These are phyloP conservation scores for Solanum appendiculatum DNA, from an alignment of 257 asterid species.

Conservation along the genomic window DNA sequence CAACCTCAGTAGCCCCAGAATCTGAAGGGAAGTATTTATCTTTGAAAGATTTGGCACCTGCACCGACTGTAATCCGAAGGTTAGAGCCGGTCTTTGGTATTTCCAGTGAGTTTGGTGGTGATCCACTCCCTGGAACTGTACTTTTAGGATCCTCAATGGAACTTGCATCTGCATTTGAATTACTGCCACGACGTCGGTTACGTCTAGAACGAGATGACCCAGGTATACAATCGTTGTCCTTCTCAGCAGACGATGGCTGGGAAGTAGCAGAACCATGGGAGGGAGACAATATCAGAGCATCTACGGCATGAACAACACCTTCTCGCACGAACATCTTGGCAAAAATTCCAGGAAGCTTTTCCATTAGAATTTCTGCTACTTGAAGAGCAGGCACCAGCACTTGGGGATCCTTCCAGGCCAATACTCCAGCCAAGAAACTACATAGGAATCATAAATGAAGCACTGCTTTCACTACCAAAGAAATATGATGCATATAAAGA, in stretches of 20 bases:
- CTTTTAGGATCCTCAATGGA: slow-evolving; percentile 46
- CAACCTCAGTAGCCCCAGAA: slow-evolving; percentile 56
- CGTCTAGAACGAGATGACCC: slow-evolving; percentile 88
- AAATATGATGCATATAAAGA: not conserved
- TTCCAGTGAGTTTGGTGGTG: slow-evolving; percentile 49
- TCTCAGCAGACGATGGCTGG: slow-evolving; percentile 51
- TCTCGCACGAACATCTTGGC: slow-evolving; percentile 91
- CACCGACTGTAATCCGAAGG: slow-evolving; percentile 64
- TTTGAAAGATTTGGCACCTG: slow-evolving; percentile 77
- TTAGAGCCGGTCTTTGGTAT: slow-evolving; percentile 44
- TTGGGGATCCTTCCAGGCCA: slow-evolving; percentile 99
- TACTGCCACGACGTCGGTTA: slow-evolving; percentile 59
- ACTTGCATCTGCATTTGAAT: slow-evolving; percentile 46
- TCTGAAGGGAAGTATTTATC: slow-evolving; percentile 79
- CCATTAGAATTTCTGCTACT: slow-evolving; percentile 92
- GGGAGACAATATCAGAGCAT: slow-evolving; percentile 50
- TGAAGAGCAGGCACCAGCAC: slow-evolving; percentile 96
- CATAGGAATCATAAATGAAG: slow-evolving; percentile 8
- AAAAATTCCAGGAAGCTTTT: slow-evolving; percentile 83
- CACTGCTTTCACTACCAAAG: not conserved
- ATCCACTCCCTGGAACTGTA: slow-evolving; percentile 29
- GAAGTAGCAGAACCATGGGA: slow-evolving; percentile 28
- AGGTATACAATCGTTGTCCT: slow-evolving; percentile 73
- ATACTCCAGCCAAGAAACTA: slow-evolving; percentile 94
- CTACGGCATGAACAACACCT: slow-evolving; percentile 97